Evolutionary conservation across 1,284 basidiomycete species (phyloP).

Genomic region (Apiotrichum domesticum): DNA sequence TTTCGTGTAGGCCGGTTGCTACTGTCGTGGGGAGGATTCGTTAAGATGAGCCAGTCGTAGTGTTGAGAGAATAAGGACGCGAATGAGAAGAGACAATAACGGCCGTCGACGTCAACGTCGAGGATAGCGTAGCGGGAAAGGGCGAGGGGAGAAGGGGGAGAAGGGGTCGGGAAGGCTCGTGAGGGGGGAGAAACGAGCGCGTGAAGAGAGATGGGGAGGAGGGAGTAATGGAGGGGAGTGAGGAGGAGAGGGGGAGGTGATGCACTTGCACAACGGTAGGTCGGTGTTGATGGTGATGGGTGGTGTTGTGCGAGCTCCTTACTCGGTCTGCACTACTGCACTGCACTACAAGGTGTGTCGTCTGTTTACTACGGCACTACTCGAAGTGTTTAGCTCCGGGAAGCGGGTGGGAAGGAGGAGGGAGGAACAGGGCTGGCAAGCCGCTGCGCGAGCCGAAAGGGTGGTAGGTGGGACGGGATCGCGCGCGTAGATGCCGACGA

Average conservation of each 20-base stretch:
- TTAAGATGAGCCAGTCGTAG: too few relatives aligned
- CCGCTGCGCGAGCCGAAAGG: background rate
- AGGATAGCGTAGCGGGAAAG: background rate
- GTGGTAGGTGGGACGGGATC: background rate
- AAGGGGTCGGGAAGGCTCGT: too few relatives aligned
- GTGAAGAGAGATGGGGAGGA: too few relatives aligned
- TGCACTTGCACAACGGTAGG: background rate
- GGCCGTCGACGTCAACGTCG: background rate
- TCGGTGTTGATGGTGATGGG: background rate
- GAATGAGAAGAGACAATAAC: conserved; percentile 6
- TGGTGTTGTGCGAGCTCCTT: background rate
- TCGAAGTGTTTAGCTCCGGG: too few relatives aligned
- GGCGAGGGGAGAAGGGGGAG: too few relatives aligned
- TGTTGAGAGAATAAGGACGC: conserved; percentile 1
- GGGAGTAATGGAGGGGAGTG: conserved; percentile 1
- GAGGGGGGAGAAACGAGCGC: too few relatives aligned
- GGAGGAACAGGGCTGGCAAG: background rate
- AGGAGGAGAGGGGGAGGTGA: conserved; percentile 8
- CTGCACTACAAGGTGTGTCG: too few relatives aligned
- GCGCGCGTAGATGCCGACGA: too few relatives aligned
- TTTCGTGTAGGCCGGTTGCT: too few relatives aligned
- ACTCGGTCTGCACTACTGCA: too few relatives aligned
- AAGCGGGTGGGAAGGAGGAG: background rate
- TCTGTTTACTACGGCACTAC: too few relatives aligned
- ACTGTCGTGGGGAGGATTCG: too few relatives aligned